Percentiles rank a stretch among this genome's conserved stretches.
phyloP scores from a whole-genome alignment of 345 rosid genomes.

The Eucalyptus caleyi region DNA sequence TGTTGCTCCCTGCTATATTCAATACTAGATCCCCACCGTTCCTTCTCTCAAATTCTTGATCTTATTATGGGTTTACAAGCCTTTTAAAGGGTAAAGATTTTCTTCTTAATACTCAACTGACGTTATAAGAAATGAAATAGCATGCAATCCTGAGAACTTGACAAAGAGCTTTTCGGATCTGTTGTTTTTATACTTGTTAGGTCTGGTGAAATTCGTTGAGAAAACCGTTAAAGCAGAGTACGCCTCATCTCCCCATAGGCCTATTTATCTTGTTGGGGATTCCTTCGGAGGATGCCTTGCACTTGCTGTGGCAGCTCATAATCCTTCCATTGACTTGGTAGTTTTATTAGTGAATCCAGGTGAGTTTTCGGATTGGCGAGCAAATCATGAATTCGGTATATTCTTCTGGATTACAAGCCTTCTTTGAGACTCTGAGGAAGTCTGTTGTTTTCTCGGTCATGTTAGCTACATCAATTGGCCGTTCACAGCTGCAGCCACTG shows the following conservation, averaged over 20 bases:
- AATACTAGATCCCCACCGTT: neutral
- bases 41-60: neutral
- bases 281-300: constrained; percentile 94
- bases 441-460: neutral
- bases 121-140: neutral
- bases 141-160: neutral
- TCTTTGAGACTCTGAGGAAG: neutral
- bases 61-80: neutral
- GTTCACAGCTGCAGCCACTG: constrained; percentile 70
- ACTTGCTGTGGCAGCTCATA: constrained; percentile 79
- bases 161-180: neutral
- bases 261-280: constrained; percentile 87
- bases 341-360: constrained; percentile 77
- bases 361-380: constrained; percentile 4
- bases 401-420: neutral
- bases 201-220: constrained; percentile 55
- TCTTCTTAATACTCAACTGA: neutral
- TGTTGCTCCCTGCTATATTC: neutral
- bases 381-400: neutral
- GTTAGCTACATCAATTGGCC: constrained; percentile 76
- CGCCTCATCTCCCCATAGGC: constrained; percentile 41
- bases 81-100: neutral
- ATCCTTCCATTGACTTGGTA: constrained; percentile 60
- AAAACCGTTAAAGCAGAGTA: constrained; percentile 45
- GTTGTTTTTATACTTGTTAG: constrained; percentile 12